Percentiles rank a stretch among this genome's conserved stretches.
These are phyloP conservation scores for Solanum piurae DNA, from an alignment of 257 asterid species.

Conservation along the genomic window DNA sequence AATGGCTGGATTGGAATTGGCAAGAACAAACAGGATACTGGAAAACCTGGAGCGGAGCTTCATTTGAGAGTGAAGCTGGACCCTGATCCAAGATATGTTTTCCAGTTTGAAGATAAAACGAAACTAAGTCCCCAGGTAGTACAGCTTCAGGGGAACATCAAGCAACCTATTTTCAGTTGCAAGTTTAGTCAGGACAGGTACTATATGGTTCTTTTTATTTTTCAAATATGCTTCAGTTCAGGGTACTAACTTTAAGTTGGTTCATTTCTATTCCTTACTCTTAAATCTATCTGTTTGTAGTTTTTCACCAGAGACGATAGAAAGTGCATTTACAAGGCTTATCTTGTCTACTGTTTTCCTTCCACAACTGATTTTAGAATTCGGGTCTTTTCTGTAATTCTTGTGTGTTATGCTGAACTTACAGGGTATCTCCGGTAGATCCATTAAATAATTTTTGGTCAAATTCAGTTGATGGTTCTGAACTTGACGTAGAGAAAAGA, in stretches of 20 bases:
- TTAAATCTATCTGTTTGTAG: not conserved
- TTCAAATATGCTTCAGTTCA: not conserved
- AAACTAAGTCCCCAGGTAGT: slow-evolving; percentile 79
- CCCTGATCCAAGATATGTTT: slow-evolving; percentile 93
- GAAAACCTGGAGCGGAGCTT: slow-evolving; percentile 69
- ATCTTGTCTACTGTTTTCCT: not conserved
- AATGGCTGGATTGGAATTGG: slow-evolving; percentile 92
- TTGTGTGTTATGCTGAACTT: not conserved
- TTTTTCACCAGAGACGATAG: not conserved
- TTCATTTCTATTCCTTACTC: not conserved
- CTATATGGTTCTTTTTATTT: not conserved
- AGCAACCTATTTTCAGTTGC: slow-evolving; percentile 97
- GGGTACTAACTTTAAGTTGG: not conserved
- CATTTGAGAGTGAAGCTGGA: slow-evolving; percentile 82
- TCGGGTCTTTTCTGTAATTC: not conserved
- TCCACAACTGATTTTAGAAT: not conserved
- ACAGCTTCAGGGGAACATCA: slow-evolving; percentile 76
- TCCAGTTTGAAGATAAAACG: slow-evolving; percentile 82
- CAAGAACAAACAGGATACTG: slow-evolving; percentile 55
- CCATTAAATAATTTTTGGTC: slow-evolving; percentile 61
- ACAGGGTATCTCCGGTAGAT: slow-evolving; percentile 66
- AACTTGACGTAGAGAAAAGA: slow-evolving; percentile 61
- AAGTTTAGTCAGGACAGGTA: slow-evolving; percentile 88
- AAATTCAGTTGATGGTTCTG: slow-evolving; percentile 35
- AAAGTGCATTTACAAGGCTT: not conserved